phyloP scores from a whole-genome alignment of 148 eudicot species.

The Dianthus caryophyllus region DNA sequence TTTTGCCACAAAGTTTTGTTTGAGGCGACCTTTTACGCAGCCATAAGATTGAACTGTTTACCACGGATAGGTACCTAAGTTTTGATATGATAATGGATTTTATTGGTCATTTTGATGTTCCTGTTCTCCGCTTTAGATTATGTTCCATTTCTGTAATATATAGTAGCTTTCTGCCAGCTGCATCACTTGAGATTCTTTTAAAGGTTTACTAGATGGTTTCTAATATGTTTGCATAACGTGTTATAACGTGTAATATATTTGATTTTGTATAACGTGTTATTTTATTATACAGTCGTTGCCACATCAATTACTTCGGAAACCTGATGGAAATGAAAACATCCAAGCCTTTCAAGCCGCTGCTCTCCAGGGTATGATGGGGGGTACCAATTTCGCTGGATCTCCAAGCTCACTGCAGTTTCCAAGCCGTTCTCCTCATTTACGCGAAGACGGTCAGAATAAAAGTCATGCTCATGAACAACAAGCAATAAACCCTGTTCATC shows the following conservation, averaged over 20 bases:
- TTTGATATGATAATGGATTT: neutral
- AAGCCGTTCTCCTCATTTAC: slow-evolving; percentile 44
- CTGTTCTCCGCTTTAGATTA: slow-evolving; percentile 5
- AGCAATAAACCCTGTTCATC: slow-evolving; percentile 59
- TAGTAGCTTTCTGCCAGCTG: neutral
- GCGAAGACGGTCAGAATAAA: slow-evolving; percentile 61
- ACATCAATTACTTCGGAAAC: slow-evolving; percentile 61
- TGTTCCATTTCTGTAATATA: neutral
- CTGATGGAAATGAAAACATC: slow-evolving; percentile 69
- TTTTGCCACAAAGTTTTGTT: neutral
- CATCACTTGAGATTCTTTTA: neutral
- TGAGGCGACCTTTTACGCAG: neutral
- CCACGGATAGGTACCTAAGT: neutral
- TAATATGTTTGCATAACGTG: neutral
- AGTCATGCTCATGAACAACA: slow-evolving; percentile 70
- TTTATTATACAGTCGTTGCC: slow-evolving; percentile 50
- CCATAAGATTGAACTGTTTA: neutral
- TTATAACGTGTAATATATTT: slow-evolving; percentile 8
- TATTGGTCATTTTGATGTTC: neutral
- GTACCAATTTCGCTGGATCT: slow-evolving; percentile 42
- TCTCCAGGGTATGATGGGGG: slow-evolving; percentile 54
- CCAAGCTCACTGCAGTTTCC: slow-evolving; percentile 56
- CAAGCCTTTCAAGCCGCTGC: slow-evolving; percentile 61
- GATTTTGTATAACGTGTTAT: slow-evolving; percentile 12
- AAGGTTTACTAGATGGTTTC: neutral